These are phyloP conservation scores for Carex pumila DNA, from an alignment of 176 grass and related monocot genomes.

Conservation along the genomic window DNA sequence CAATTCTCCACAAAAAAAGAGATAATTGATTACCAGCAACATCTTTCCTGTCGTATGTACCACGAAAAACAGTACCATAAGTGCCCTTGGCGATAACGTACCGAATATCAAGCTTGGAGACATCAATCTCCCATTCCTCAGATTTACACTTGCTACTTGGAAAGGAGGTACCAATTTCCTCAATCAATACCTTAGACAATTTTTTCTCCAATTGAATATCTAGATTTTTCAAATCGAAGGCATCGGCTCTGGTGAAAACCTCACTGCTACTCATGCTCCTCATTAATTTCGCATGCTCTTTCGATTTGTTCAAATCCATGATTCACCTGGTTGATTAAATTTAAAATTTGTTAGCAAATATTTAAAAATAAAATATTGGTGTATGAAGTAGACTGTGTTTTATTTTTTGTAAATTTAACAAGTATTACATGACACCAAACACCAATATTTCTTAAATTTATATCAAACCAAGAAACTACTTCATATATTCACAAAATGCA, in stretches of 20 bases:
- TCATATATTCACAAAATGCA: neutral
- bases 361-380: neutral
- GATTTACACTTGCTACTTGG: conserved; percentile 12
- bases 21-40: conserved; percentile 48
- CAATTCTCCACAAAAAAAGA: neutral
- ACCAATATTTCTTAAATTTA: neutral
- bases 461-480: neutral
- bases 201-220: conserved; percentile 79
- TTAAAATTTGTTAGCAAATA: neutral
- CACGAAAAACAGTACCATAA: conserved; percentile 82
- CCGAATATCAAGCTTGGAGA: conserved; percentile 66
- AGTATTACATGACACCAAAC: neutral
- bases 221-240: conserved; percentile 55
- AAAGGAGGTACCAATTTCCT: conserved; percentile 35
- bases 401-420: neutral
- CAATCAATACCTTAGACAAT: conserved; percentile 58
- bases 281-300: neutral
- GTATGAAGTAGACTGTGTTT: neutral
- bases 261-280: conserved; percentile 33
- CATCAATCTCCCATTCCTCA: conserved; percentile 79
- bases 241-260: conserved; percentile 57
- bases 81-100: conserved; percentile 64
- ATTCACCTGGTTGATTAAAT: neutral
- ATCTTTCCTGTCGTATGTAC: conserved; percentile 59
- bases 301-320: conserved; percentile 15